A percentile compares a stretch with the other conserved stretches of the same genome.
Evolutionary conservation across 495 filamentous ascomycete genomes (phyloP).

Genomic region (Clavariopsis aquatica): DNA sequence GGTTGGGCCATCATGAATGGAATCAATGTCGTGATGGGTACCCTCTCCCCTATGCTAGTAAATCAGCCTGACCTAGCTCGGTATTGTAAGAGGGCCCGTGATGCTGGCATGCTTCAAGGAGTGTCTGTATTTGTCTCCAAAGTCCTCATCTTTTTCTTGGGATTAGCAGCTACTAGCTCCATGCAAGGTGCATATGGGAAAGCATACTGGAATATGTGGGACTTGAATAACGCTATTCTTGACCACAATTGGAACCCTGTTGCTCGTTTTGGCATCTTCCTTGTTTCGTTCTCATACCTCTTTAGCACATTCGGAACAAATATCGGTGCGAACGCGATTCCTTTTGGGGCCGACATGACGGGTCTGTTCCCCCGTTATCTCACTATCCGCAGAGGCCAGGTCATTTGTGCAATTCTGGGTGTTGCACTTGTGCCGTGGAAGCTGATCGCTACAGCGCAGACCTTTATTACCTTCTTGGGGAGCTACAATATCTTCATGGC

Average conservation of each 20-base stretch:
- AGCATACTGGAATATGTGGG: conserved; percentile 31
- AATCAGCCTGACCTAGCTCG: conserved; percentile 23
- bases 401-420: conserved; percentile 43
- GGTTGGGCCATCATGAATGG: conserved; percentile 26
- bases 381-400: conserved; percentile 42
- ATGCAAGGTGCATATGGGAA: conserved; percentile 15
- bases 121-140: conserved; percentile 16
- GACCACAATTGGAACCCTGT: conserved; percentile 23
- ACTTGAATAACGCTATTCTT: conserved; percentile 24
- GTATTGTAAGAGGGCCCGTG: conserved; percentile 16
- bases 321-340: conserved; percentile 39
- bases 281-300: conserved; percentile 14
- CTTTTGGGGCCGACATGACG: conserved; percentile 44
- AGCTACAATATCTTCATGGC: conserved; percentile 46
- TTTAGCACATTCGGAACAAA: conserved; percentile 23
- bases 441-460: conserved; percentile 40
- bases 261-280: conserved; percentile 21
- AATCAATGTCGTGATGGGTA: conserved; percentile 21
- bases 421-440: conserved; percentile 47
- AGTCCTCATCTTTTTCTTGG: conserved; percentile 21
- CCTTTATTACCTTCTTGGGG: conserved; percentile 45
- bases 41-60: conserved; percentile 11
- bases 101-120: conserved; percentile 19
- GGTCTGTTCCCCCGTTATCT: conserved; percentile 43
- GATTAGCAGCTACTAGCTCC: conserved; percentile 9